Evolutionary conservation across 1,284 basidiomycete genomes (phyloP).

Genomic region (Lentinus polychrous): DNA sequence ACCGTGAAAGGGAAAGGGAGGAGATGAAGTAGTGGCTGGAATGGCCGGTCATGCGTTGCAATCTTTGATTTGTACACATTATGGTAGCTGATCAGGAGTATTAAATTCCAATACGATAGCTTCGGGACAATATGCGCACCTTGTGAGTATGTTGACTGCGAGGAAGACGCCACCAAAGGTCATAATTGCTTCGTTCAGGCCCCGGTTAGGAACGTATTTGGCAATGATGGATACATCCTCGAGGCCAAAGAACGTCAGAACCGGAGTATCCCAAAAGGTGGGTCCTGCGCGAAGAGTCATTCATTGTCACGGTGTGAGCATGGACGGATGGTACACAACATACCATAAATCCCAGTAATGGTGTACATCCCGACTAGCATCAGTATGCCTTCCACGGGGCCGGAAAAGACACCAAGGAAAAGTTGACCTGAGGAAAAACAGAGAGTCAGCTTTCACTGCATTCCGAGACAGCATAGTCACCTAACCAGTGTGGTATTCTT

Average conservation of each 20-base stretch:
- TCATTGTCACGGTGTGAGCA: not conserved
- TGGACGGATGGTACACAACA: conserved; percentile 14
- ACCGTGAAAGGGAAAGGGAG: conserved; percentile 75
- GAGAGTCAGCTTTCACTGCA: not conserved
- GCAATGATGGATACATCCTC: conserved; percentile 44
- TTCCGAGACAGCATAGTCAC: not conserved
- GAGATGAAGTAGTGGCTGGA: conserved; percentile 66
- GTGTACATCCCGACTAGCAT: conserved; percentile 78
- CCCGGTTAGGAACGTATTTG: conserved; percentile 52
- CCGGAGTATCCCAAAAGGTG: conserved; percentile 76
- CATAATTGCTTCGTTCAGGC: conserved; percentile 88
- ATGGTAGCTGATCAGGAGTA: conserved; percentile 43
- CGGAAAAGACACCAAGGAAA: conserved; percentile 90
- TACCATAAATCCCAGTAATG: conserved; percentile 72
- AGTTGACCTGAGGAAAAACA: conserved; percentile 51
- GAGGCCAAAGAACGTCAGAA: conserved; percentile 58
- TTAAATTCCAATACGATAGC: not conserved
- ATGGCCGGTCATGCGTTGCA: conserved; percentile 29
- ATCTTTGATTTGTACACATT: conserved; percentile 63
- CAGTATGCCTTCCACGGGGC: conserved; percentile 94
- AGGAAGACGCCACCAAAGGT: conserved; percentile 72
- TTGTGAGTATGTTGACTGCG: conserved; percentile 75
- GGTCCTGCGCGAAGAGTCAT: conserved; percentile 41
- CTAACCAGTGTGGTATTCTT: conserved; percentile 90
- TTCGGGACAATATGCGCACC: conserved; percentile 29